Conservation (phyloP, 1,284 basidiomycete species). For the Testicularia cyperi region DNA sequence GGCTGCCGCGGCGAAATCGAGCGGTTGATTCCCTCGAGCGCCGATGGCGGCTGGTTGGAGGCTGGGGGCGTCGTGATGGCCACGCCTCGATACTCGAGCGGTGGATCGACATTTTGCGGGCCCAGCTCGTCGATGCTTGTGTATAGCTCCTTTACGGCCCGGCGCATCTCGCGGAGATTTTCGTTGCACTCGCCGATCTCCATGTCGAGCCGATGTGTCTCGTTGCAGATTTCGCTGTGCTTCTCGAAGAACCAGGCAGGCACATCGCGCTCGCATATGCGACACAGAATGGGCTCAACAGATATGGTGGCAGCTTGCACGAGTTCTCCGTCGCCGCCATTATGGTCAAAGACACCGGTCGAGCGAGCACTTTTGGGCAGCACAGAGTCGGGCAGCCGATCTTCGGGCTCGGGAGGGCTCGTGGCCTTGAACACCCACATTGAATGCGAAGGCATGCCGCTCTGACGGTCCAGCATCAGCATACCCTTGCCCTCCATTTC, state of each 20-base stretch:
- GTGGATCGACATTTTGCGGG: slow-evolving; percentile 9
- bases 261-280: slow-evolving; percentile 95
- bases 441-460: slow-evolving; percentile 83
- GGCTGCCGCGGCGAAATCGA: slow-evolving; percentile 44
- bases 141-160: slow-evolving; percentile 64
- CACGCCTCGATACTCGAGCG: slow-evolving; percentile 82
- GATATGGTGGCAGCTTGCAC: slow-evolving; percentile 48
- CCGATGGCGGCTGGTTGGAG: slow-evolving; percentile 58
- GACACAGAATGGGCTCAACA: slow-evolving; percentile 83
- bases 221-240: slow-evolving; percentile 98
- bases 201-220: slow-evolving; percentile 92
- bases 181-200: slow-evolving; percentile 94
- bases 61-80: slow-evolving; percentile 62
- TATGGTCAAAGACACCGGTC: slow-evolving; percentile 14
- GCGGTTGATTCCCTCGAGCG: slow-evolving; percentile 50
- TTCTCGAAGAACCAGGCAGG: slow-evolving; percentile 99
- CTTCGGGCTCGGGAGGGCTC: slow-evolving; percentile 48
- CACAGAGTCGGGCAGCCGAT: slow-evolving; percentile 23
- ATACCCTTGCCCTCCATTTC: slow-evolving; percentile 97
- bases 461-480: slow-evolving; percentile 91
- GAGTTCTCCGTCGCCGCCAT: slow-evolving; percentile 23
- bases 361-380: slow-evolving; percentile 29
- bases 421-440: slow-evolving; percentile 99
- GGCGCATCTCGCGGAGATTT: slow-evolving; percentile 79
- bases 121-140: slow-evolving; percentile 36